Percentiles rank a stretch among this genome's conserved stretches.
These are phyloP conservation scores for Nemania sp. DNA, from an alignment of 2,329 filamentous ascomycete genomes.

Conservation along the genomic window DNA sequence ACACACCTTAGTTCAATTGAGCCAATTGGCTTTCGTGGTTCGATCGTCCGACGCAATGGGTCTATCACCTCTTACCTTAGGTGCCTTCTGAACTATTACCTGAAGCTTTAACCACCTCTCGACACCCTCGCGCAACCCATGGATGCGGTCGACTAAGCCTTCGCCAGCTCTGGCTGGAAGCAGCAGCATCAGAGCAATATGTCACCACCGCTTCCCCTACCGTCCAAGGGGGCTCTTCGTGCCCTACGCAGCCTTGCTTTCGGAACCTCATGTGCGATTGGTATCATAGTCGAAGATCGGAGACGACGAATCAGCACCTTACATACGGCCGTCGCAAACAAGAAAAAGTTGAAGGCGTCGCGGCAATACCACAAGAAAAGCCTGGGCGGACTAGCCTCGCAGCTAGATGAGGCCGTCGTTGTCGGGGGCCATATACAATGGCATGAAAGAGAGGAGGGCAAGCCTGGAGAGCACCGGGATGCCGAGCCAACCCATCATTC, in stretches of 20 bases:
- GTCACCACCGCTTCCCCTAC: conserved; percentile 62
- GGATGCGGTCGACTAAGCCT: conserved; percentile 8
- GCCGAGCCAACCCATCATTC: background rate
- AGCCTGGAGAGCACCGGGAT: background rate
- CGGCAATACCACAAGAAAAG: conserved; percentile 46
- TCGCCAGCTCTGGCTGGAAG: conserved; percentile 27
- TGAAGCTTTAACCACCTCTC: background rate
- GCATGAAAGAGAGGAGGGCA: conserved; percentile 33
- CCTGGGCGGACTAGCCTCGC: conserved; percentile 32
- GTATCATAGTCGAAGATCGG: conserved; percentile 67
- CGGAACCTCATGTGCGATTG: conserved; percentile 68
- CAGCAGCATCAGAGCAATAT: conserved; percentile 49
- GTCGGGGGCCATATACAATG: conserved; percentile 37
- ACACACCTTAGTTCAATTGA: background rate
- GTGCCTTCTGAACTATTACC: too few relatives aligned
- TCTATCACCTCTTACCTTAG: too few relatives aligned
- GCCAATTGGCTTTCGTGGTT: background rate
- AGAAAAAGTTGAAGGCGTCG: conserved; percentile 61
- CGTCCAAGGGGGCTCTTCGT: conserved; percentile 67
- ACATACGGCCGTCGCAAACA: conserved; percentile 64
- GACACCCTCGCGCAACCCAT: conserved; percentile 10
- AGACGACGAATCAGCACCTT: conserved; percentile 66
- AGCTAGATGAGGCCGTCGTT: conserved; percentile 38
- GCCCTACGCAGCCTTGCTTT: conserved; percentile 67
- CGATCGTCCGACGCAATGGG: too few relatives aligned